These are phyloP conservation scores for Selaginella tamariscina DNA, from an alignment of 75 land plant genomes.

Conservation along the genomic window DNA sequence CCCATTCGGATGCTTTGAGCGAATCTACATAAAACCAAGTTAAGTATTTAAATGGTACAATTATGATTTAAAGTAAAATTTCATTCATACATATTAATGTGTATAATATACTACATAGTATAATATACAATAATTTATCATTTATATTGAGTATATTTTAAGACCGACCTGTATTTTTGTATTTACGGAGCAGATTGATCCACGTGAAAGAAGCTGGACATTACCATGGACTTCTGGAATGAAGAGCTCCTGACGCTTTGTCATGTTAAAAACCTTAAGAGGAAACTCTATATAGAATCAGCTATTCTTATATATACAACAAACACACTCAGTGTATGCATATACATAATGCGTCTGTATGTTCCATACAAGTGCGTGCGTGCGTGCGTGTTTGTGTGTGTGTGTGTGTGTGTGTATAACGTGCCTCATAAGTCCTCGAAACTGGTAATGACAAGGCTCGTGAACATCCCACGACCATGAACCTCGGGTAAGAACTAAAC, in stretches of 20 bases:
- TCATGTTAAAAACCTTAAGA: constrained; percentile 28
- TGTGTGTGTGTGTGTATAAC: no score
- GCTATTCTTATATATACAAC: neutral
- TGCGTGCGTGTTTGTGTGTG: no score
- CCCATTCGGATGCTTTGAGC: constrained; percentile 28
- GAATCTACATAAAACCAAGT: constrained; percentile 17
- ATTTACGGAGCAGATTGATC: constrained; percentile 17
- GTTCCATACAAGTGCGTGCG: neutral
- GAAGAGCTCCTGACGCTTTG: constrained; percentile 30
- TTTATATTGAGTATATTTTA: no score
- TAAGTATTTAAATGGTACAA: neutral
- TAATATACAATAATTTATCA: neutral
- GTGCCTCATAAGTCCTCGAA: constrained; percentile 23
- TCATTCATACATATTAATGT: no score
- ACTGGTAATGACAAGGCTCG: constrained; percentile 19
- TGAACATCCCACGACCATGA: constrained; percentile 26
- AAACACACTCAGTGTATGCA: neutral
- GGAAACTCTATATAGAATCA: neutral
- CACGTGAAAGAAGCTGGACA: constrained; percentile 20
- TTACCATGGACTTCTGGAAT: constrained; percentile 27
- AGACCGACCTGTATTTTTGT: constrained; percentile 23
- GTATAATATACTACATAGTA: constrained; percentile 1
- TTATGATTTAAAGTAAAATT: neutral
- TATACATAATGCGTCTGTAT: neutral
- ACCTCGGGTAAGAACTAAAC: constrained; percentile 23